phyloP scores from a whole-genome alignment of 495 filamentous ascomycete genomes.

The Cercophora newfieldiana region DNA sequence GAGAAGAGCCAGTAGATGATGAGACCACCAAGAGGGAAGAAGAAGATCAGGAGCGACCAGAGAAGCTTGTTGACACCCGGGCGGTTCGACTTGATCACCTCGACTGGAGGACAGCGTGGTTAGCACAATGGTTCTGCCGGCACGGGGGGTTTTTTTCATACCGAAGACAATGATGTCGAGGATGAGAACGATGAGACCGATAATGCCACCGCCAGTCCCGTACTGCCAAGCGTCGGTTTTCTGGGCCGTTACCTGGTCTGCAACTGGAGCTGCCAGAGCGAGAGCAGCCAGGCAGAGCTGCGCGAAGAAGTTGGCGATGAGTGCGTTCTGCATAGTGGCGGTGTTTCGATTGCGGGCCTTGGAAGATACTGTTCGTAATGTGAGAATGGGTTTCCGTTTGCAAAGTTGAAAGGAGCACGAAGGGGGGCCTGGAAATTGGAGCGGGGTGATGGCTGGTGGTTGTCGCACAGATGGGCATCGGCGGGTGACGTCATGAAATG shows the following conservation, averaged over 20 bases:
- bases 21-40: slow-evolving; percentile 52
- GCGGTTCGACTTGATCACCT: slow-evolving; percentile 54
- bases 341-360: not conserved
- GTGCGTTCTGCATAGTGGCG: slow-evolving; percentile 29
- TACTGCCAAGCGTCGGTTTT: slow-evolving; percentile 40
- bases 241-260: slow-evolving; percentile 18
- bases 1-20: slow-evolving; percentile 55
- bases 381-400: not conserved
- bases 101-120: slow-evolving; percentile 37
- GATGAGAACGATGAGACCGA: slow-evolving; percentile 50
- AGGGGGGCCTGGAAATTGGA: not conserved
- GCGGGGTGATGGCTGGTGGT: slow-evolving; percentile 1
- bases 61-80: slow-evolving; percentile 46
- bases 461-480: not conserved
- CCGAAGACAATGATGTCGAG: slow-evolving; percentile 53
- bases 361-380: not conserved
- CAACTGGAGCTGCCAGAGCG: slow-evolving; percentile 41
- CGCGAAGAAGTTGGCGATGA: slow-evolving; percentile 36
- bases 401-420: not conserved
- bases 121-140: not conserved
- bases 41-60: slow-evolving; percentile 52
- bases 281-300: slow-evolving; percentile 45
- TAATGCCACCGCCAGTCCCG: slow-evolving; percentile 48
- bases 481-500: not conserved
- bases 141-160: slow-evolving; percentile 27